Evolutionary conservation across 2,329 filamentous ascomycete genomes (phyloP).

Genomic region (Canariomyces notabilis): DNA sequence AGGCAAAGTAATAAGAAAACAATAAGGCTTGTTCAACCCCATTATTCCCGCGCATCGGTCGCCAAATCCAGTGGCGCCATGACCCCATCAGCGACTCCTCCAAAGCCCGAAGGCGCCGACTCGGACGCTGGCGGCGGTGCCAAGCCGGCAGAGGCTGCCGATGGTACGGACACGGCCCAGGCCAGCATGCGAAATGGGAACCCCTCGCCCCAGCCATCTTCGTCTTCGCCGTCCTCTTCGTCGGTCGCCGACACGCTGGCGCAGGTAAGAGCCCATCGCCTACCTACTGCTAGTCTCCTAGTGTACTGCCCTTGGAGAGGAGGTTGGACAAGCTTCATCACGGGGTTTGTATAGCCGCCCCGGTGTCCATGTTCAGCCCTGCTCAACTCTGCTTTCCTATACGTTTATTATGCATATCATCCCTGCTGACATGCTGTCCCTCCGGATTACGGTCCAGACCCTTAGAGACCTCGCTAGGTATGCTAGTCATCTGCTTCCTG

Average conservation of each 20-base stretch:
- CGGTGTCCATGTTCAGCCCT: constrained; percentile 9
- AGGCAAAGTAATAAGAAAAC: no score
- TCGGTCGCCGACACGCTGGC: constrained; percentile 18
- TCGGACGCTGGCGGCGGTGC: not conserved
- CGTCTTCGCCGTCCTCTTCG: constrained; percentile 10
- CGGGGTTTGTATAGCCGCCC: constrained; percentile 1
- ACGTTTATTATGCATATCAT: constrained; percentile 1
- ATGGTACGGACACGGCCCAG: no score
- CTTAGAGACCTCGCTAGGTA: constrained; percentile 32
- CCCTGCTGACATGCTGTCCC: constrained; percentile 18
- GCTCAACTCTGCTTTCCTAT: no score
- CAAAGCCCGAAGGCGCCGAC: not conserved
- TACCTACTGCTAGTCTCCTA: not conserved
- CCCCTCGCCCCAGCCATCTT: not conserved
- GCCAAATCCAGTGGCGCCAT: not conserved
- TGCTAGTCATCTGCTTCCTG: no score
- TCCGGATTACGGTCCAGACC: constrained; percentile 26
- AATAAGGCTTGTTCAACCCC: no score
- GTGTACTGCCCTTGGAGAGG: no score
- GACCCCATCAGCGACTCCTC: not conserved
- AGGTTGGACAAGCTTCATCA: not conserved
- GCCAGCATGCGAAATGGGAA: not conserved
- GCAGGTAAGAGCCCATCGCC: constrained; percentile 22
- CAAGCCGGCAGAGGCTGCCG: not conserved
- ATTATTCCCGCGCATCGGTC: no score